phyloP scores from a whole-genome alignment of 2,329 filamentous ascomycete genomes.

The Acrodontium crateriforme region DNA sequence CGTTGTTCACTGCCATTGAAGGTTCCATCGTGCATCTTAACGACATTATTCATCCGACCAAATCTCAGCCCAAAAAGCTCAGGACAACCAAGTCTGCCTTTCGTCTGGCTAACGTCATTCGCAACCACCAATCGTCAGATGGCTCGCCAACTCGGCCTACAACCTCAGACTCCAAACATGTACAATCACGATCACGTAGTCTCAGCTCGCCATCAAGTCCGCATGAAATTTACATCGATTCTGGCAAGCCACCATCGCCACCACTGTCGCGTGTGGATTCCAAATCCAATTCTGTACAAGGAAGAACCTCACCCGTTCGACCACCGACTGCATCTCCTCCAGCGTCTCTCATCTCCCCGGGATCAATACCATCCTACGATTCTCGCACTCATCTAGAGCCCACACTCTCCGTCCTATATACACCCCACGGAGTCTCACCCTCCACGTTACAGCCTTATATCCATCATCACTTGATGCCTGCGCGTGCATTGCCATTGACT shows the following conservation, averaged over 20 bases:
- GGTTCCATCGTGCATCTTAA: constrained; percentile 7
- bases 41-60: background rate
- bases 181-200: too few species aligned
- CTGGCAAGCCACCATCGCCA: constrained; percentile 5
- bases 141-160: background rate
- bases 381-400: constrained; percentile 8
- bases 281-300: background rate
- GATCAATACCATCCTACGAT: background rate
- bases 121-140: background rate
- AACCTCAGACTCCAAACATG: background rate
- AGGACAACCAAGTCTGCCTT: background rate
- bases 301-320: background rate
- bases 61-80: background rate
- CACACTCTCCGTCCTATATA: constrained; percentile 49
- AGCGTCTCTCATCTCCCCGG: constrained; percentile 3
- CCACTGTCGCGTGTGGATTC: background rate
- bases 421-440: constrained; percentile 48
- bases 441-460: constrained; percentile 41
- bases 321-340: background rate
- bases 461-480: constrained; percentile 39
- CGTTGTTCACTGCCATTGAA: constrained; percentile 23
- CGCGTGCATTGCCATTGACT: constrained; percentile 46
- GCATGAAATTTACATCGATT: constrained; percentile 2
- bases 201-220: constrained; percentile 5
- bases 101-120: too few species aligned